Percentiles rank a stretch among this genome's conserved stretches.
Conservation (phyloP, 139 green algal genomes). For the Volvox reticuliferus region DNA sequence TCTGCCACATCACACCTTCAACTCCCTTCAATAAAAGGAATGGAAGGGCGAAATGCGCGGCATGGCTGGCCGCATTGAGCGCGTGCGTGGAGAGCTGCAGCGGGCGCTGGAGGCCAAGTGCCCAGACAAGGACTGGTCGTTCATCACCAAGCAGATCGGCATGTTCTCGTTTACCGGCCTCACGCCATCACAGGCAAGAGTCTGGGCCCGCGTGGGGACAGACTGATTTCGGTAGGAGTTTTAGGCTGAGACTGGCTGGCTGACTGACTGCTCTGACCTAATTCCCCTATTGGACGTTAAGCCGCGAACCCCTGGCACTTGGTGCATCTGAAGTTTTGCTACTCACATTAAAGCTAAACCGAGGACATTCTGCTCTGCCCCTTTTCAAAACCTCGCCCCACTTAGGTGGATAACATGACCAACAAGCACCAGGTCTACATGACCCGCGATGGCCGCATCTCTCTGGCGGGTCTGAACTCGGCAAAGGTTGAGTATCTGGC, state of each 20-base stretch:
- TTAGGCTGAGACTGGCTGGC: too few species aligned
- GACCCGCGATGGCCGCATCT: slow-evolving; percentile 97
- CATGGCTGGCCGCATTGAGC: slow-evolving; percentile 96
- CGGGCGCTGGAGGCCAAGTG: slow-evolving; percentile 78
- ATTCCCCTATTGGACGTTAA: too few species aligned
- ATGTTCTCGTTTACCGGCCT: slow-evolving; percentile 97
- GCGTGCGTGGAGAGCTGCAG: slow-evolving; percentile 86
- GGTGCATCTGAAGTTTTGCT: too few species aligned
- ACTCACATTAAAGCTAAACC: too few species aligned
- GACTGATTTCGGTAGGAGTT: too few species aligned
- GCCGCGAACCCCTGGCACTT: too few species aligned
- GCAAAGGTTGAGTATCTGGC: slow-evolving; percentile 93
- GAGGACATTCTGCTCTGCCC: background rate
- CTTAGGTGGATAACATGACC: slow-evolving; percentile 95
- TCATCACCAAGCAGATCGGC: slow-evolving; percentile 93
- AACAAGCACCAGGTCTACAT: slow-evolving; percentile 96
- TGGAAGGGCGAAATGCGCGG: slow-evolving; percentile 96
- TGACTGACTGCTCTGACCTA: too few species aligned
- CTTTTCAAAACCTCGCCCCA: background rate
- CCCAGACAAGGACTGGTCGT: slow-evolving; percentile 91
- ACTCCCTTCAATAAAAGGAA: slow-evolving; percentile 50
- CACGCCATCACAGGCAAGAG: slow-evolving; percentile 71
- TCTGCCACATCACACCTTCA: too few species aligned
- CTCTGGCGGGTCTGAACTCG: slow-evolving; percentile 92
- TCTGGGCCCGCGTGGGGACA: too few species aligned